Evolutionary conservation across 2,329 filamentous ascomycete genomes (phyloP).

Genomic region (Trichoderma brevicompactum): DNA sequence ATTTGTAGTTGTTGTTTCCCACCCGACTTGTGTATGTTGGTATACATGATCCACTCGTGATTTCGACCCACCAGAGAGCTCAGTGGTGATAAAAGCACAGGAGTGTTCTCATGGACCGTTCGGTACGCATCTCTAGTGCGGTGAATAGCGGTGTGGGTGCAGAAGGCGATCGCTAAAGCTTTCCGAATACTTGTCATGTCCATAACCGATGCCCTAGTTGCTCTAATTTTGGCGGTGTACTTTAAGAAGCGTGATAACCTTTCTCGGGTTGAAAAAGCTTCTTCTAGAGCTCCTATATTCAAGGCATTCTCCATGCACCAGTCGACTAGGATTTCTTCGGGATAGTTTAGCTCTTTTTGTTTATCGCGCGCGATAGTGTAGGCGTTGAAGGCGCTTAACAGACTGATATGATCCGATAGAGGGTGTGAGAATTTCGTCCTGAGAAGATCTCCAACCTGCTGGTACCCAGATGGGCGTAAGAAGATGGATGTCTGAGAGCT

Average conservation of each 20-base stretch:
- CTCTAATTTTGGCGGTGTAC: background rate
- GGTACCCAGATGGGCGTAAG: background rate
- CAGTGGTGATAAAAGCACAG: slow-evolving; percentile 6
- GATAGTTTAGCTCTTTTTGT: background rate
- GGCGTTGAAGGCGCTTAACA: slow-evolving; percentile 21
- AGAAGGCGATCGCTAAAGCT: slow-evolving; percentile 26
- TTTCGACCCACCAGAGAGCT: slow-evolving; percentile 5
- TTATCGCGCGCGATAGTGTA: slow-evolving; percentile 1
- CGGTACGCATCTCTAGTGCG: slow-evolving; percentile 21
- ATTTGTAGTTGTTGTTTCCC: slow-evolving; percentile 14
- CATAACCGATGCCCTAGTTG: slow-evolving; percentile 7
- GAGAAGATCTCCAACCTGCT: slow-evolving; percentile 16
- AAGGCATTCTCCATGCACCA: slow-evolving; percentile 7
- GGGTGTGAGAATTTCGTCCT: slow-evolving; percentile 11
- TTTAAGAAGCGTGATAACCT: background rate
- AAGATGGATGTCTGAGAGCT: slow-evolving; percentile 28
- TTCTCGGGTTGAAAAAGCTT: background rate
- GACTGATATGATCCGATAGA: slow-evolving; percentile 27
- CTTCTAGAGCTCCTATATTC: slow-evolving; percentile 25
- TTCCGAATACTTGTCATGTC: slow-evolving; percentile 23
- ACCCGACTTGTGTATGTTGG: background rate
- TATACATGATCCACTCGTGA: slow-evolving; percentile 24
- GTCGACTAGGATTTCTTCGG: background rate
- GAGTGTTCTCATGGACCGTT: slow-evolving; percentile 27
- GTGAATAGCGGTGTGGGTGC: slow-evolving; percentile 25